Evolutionary conservation across 140 eudicot species (phyloP), one percentile per base, ranked within the genome.

Genomic region (Ambrosia hybrid): DNA sequence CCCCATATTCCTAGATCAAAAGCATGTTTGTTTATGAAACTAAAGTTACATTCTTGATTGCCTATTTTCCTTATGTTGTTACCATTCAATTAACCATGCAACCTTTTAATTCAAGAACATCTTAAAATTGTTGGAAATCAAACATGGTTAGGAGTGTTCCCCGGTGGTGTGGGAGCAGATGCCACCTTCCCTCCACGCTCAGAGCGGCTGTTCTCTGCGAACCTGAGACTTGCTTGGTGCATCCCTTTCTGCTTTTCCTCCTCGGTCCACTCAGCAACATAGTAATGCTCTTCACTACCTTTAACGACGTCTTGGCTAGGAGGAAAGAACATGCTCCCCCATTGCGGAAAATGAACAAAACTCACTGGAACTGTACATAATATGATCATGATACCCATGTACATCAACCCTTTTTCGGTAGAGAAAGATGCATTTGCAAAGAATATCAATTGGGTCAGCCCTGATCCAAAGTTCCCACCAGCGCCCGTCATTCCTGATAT

Each of bases 271-370:
- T 89, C 96, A 0, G 87, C 15, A 34, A 51, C 64, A 75, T 89
- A 89, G 41, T 89, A 89, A 68, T 75, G 34, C 45, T 89, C 96
- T 74, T 86, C 92, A 3, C 80, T 76, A 1, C 73, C 84, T 79
- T 81, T 83, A 2, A 76, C 70, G 0, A 49, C 41, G 38, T 76
- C 82, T 51, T 66, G 70, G 3, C 85, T 79, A 1, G 95, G 79
- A 1, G 89, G 91, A 0, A 88, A 15, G 43, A 88, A 76, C 96
- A 88, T 88, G 64, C 95, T 85, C 10, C 95, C 95, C 95, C 95
- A 88, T 70, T 88, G 95, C 5, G 95, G 95, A 57, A 88, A 88
- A 17, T 88, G 91, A n/a, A 85, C 84, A 4, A 85, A 51, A 21
- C 71, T 6, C 33, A 85, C 91, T 1, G 91, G 87, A 67, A 81